These are phyloP conservation scores for Suillus variegatus DNA, from an alignment of 768 basidiomycete genomes.

Conservation along the genomic window DNA sequence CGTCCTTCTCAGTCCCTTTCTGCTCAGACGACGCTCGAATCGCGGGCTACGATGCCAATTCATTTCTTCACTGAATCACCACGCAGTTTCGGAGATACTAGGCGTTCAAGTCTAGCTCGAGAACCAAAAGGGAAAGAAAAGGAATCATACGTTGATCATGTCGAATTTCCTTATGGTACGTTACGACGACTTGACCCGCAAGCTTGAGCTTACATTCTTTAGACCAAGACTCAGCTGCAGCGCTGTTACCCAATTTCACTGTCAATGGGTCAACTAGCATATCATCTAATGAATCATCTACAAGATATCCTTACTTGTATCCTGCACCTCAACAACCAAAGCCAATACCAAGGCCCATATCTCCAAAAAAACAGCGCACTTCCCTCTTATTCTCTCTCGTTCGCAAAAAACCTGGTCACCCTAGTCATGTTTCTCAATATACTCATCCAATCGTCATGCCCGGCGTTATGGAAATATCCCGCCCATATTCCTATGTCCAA, in stretches of 20 bases:
- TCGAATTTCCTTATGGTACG: neutral
- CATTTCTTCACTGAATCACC: slow-evolving; percentile 6
- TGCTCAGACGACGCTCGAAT: neutral
- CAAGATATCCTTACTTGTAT: neutral
- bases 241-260: slow-evolving; percentile 16
- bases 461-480: slow-evolving; percentile 71
- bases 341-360: neutral
- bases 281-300: slow-evolving; percentile 12
- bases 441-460: slow-evolving; percentile 50
- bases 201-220: neutral
- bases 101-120: neutral
- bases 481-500: slow-evolving; percentile 47
- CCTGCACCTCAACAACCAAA: neutral
- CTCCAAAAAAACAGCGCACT: slow-evolving; percentile 38
- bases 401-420: slow-evolving; percentile 39
- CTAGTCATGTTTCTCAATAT: slow-evolving; percentile 31
- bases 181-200: neutral
- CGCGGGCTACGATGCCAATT: neutral
- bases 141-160: neutral
- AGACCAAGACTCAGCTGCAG: slow-evolving; percentile 19
- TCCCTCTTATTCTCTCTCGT: slow-evolving; percentile 45
- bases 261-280: slow-evolving; percentile 13
- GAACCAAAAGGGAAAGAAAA: neutral
- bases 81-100: neutral
- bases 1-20: neutral